These are phyloP conservation scores for Chimonanthus salicifolius DNA, from an alignment of 164 flowering plant species.

Conservation along the genomic window DNA sequence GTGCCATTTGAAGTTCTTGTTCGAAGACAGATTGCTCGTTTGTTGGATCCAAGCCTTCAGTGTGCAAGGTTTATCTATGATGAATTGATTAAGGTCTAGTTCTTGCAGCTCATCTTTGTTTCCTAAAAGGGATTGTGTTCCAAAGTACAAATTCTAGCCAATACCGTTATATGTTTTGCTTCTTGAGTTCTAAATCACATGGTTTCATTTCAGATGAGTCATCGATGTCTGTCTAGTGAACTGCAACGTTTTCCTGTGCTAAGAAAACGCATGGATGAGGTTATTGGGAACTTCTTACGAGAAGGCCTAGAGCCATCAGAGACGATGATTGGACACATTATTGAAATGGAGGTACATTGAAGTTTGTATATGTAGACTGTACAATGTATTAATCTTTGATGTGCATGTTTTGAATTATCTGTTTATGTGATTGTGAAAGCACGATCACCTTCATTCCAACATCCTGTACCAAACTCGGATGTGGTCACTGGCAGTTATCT, in stretches of 20 bases:
- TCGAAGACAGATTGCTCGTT: conserved; percentile 81
- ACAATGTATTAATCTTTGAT: neutral
- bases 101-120: conserved; percentile 1
- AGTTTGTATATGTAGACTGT: neutral
- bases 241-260: conserved; percentile 80
- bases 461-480: no score
- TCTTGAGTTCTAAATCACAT: conserved; percentile 4
- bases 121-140: neutral
- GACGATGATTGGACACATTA: conserved; percentile 86
- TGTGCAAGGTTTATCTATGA: conserved; percentile 92
- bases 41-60: conserved; percentile 92
- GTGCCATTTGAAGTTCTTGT: conserved; percentile 94
- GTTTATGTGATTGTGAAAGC: no score
- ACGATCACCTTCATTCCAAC: neutral
- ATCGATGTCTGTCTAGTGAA: conserved; percentile 65
- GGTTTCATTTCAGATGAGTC: conserved; percentile 66
- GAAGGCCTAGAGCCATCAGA: conserved; percentile 85
- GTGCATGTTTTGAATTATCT: neutral
- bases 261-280: conserved; percentile 91
- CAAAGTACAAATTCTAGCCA: neutral
- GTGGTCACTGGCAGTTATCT: neutral
- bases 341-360: conserved; percentile 87
- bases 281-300: conserved; percentile 68
- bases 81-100: conserved; percentile 76
- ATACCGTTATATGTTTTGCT: neutral